Conservation (phyloP, 495 filamentous ascomycete genomes). For the Aspergillus sclerotiicarbonarius region DNA sequence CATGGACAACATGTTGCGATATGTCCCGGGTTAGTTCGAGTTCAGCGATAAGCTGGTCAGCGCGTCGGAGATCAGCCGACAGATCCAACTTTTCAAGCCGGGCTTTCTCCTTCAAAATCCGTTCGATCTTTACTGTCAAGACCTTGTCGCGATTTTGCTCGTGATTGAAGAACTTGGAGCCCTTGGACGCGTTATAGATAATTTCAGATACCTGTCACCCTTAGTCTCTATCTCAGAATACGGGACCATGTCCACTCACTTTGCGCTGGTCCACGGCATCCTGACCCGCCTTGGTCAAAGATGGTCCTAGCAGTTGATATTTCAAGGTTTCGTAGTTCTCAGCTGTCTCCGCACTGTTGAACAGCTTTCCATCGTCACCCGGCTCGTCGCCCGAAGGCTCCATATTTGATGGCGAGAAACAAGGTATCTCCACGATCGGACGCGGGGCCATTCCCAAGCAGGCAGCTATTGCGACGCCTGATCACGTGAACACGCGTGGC, state of each 20-base stretch:
- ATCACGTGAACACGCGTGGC: constrained; percentile 43
- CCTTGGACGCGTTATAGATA: constrained; percentile 95
- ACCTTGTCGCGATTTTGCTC: constrained; percentile 80
- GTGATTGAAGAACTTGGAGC: constrained; percentile 94
- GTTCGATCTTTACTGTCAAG: constrained; percentile 83
- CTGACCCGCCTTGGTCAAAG: constrained; percentile 90
- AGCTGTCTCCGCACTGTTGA: constrained; percentile 3
- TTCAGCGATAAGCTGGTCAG: constrained; percentile 78
- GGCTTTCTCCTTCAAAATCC: constrained; percentile 71
- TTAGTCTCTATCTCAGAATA: neutral
- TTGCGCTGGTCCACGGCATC: constrained; percentile 91
- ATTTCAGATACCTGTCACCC: constrained; percentile 78
- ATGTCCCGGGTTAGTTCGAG: constrained; percentile 78
- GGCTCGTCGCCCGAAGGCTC: constrained; percentile 23
- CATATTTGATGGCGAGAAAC: constrained; percentile 25
- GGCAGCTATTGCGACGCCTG: constrained; percentile 28
- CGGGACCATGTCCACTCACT: constrained; percentile 36
- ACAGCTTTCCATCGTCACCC: constrained; percentile 6
- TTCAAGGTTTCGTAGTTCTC: constrained; percentile 53
- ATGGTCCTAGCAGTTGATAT: constrained; percentile 81
- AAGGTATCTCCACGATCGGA: neutral
- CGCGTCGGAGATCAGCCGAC: constrained; percentile 64
- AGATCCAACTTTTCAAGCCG: constrained; percentile 77
- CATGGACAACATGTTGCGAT: constrained; percentile 80
- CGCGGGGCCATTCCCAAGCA: constrained; percentile 17